Percentiles rank a stretch among this genome's conserved stretches.
Evolutionary conservation across 441 rosid genomes (phyloP).

Genomic region (Euphorbia celastroides): DNA sequence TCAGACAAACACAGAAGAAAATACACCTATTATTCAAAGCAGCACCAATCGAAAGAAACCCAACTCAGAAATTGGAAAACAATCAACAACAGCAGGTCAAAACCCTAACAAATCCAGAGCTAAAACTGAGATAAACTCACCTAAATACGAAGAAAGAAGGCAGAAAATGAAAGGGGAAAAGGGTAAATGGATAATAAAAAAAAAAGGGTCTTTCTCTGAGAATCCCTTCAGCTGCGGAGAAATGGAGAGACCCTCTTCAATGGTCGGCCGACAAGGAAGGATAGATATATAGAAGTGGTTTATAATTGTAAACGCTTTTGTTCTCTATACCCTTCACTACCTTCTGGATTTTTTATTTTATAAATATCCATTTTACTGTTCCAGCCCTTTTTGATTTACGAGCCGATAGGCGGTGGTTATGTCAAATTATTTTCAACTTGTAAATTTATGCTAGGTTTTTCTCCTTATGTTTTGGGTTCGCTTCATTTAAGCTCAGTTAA

Average conservation of each 20-base stretch:
- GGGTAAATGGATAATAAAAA: too few relatives aligned
- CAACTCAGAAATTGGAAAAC: background rate
- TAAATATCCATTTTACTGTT: background rate
- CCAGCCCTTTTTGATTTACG: too few relatives aligned
- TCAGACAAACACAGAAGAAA: background rate
- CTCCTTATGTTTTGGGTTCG: too few relatives aligned
- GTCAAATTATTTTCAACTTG: too few relatives aligned
- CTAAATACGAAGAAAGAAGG: background rate
- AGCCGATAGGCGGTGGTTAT: too few relatives aligned
- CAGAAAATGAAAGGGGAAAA: background rate
- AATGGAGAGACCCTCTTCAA: conserved; percentile 15
- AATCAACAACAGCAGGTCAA: conserved; percentile 7
- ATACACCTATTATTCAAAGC: background rate
- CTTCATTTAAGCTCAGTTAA: too few relatives aligned
- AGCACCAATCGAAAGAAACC: conserved; percentile 9
- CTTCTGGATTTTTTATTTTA: background rate
- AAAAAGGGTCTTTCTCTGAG: too few relatives aligned
- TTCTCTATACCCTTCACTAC: background rate
- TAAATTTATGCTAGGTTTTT: too few relatives aligned
- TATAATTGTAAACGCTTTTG: background rate
- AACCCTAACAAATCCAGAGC: conserved; percentile 18
- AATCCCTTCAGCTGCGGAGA: background rate
- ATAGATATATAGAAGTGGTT: conserved; percentile 8
- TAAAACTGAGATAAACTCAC: background rate
- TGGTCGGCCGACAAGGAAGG: conserved; percentile 47